Conservation (phyloP, 371 early-diverging fungal genomes). For the Haplosporangium sp. region DNA sequence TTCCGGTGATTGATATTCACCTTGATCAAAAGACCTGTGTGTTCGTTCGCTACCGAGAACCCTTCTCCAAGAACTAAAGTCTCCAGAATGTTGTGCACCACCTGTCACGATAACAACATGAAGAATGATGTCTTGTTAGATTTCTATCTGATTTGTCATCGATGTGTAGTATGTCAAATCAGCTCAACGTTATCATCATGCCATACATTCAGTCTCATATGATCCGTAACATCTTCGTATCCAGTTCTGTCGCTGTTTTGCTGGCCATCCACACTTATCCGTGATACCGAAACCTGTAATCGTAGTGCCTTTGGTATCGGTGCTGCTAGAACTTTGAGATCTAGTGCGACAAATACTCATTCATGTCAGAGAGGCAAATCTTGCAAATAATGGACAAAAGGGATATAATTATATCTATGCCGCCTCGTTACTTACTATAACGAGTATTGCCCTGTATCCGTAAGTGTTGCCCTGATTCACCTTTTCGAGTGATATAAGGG, state of each 20-base stretch:
- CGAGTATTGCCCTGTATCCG: conserved; percentile 5
- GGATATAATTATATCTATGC: not conserved
- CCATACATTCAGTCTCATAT: conserved; percentile 37
- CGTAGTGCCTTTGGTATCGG: conserved; percentile 22
- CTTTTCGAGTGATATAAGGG: conserved; percentile 11
- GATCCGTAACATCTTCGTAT: conserved; percentile 37
- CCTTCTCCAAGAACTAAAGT: conserved; percentile 26
- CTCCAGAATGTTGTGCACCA: conserved; percentile 31
- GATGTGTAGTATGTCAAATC: not conserved
- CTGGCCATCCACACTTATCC: conserved; percentile 1
- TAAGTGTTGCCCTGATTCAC: not conserved
- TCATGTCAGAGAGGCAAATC: not conserved
- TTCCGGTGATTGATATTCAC: conserved; percentile 1
- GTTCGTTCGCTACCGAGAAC: conserved; percentile 15
- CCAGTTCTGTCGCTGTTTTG: conserved; percentile 9
- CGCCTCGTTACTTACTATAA: conserved; percentile 13
- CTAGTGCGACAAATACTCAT: not conserved
- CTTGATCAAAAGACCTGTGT: conserved; percentile 30
- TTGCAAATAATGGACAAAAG: not conserved
- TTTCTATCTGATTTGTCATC: too few species aligned
- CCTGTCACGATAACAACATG: conserved; percentile 2
- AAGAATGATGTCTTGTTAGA: not conserved
- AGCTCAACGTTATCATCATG: not conserved
- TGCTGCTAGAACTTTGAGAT: conserved; percentile 9
- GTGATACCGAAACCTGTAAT: conserved; percentile 18